phyloP scores from a whole-genome alignment of 2,329 filamentous ascomycete species.

The Diaporthe sp. region DNA sequence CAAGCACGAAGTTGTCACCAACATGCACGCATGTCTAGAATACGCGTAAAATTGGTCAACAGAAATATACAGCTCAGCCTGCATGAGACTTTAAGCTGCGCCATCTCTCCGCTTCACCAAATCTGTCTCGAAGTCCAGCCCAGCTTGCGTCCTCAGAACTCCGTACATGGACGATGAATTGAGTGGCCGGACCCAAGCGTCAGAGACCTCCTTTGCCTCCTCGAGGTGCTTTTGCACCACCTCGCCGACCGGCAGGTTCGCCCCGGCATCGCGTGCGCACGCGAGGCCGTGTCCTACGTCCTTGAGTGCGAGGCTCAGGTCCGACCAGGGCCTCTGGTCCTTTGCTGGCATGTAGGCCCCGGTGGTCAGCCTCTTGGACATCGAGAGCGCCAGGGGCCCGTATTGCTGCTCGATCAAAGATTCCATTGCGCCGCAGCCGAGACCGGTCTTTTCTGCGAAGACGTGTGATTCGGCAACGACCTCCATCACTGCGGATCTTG shows the following conservation, averaged over 20 bases:
- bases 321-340: conserved; percentile 55
- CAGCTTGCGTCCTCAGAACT: conserved; percentile 53
- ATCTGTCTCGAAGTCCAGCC: conserved; percentile 55
- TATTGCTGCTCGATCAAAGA: conserved; percentile 54
- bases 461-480: conserved; percentile 60
- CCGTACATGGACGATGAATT: conserved; percentile 65
- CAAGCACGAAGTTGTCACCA: too few species aligned
- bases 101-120: conserved; percentile 45
- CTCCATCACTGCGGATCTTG: conserved; percentile 60
- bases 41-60: too few species aligned
- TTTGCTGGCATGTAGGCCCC: conserved; percentile 50
- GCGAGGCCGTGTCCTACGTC: conserved; percentile 61
- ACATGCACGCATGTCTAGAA: too few species aligned
- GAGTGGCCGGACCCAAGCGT: conserved; percentile 47
- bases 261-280: conserved; percentile 51
- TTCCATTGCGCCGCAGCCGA: conserved; percentile 53
- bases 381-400: conserved; percentile 48
- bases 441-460: conserved; percentile 56
- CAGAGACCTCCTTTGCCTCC: conserved; percentile 55
- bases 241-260: conserved; percentile 53
- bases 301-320: conserved; percentile 60
- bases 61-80: background rate
- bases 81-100: background rate
- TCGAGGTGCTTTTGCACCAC: conserved; percentile 54
- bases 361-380: conserved; percentile 50